A percentile compares a stretch with the other conserved stretches of the same genome.
These are phyloP conservation scores for Mesotaenium endlicherianum DNA, from an alignment of 139 green algal genomes.

Conservation along the genomic window DNA sequence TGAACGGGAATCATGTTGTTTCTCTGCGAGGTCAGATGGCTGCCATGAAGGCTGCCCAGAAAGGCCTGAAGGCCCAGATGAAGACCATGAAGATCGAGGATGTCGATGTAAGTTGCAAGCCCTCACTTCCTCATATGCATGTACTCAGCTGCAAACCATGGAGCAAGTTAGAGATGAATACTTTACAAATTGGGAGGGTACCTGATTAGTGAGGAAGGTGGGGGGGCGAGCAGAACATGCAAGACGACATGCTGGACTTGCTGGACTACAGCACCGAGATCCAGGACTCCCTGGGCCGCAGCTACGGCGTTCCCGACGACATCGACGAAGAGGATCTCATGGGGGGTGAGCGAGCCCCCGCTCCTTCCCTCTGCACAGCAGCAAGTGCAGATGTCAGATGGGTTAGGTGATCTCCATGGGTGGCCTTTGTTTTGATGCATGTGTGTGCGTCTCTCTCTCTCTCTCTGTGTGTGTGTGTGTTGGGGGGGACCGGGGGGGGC, in stretches of 20 bases:
- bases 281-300: constrained; percentile 80
- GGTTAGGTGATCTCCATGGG: not conserved
- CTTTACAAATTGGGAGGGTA: too few species aligned
- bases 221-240: constrained; percentile 61
- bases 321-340: constrained; percentile 96
- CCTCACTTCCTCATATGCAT: too few species aligned
- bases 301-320: constrained; percentile 87
- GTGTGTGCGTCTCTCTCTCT: not conserved
- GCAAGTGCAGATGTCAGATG: not conserved
- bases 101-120: constrained; percentile 75
- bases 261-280: constrained; percentile 91
- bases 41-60: constrained; percentile 76
- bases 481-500: too few species aligned
- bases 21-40: too few species aligned
- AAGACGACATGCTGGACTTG: constrained; percentile 93
- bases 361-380: too few species aligned
- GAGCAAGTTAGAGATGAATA: too few species aligned
- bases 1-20: too few species aligned
- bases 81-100: constrained; percentile 89
- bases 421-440: not conserved
- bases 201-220: too few species aligned
- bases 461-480: constrained; percentile 16
- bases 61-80: constrained; percentile 81
- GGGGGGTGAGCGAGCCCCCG: too few species aligned
- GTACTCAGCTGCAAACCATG: too few species aligned